These are phyloP conservation scores for Sanghuangporus baumii DNA, from an alignment of 1,284 basidiomycete genomes.

Conservation along the genomic window DNA sequence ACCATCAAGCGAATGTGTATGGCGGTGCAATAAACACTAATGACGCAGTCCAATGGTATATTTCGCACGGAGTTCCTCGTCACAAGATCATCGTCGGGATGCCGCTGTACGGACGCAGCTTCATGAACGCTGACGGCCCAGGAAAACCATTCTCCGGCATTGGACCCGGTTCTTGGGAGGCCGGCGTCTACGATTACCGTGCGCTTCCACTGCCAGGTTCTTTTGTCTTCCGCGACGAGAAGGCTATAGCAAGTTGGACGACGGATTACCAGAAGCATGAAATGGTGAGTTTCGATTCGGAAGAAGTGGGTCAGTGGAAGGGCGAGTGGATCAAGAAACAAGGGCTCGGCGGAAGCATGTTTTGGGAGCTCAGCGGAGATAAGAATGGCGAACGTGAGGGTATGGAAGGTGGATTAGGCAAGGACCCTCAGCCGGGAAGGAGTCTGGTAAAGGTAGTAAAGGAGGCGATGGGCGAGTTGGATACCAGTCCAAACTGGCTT, in stretches of 20 bases:
- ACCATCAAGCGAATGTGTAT: slow-evolving; percentile 88
- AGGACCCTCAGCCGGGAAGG: slow-evolving; percentile 51
- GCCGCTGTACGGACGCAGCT: slow-evolving; percentile 89
- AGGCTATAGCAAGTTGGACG: slow-evolving; percentile 63
- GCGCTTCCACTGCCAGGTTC: slow-evolving; percentile 69
- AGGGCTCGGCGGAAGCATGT: slow-evolving; percentile 78
- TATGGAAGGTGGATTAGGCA: slow-evolving; percentile 65
- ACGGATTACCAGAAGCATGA: slow-evolving; percentile 65
- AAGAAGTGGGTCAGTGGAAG: slow-evolving; percentile 63
- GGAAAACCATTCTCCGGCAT: slow-evolving; percentile 74
- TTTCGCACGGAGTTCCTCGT: slow-evolving; percentile 62
- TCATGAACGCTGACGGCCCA: slow-evolving; percentile 81
- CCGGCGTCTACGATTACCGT: slow-evolving; percentile 79
- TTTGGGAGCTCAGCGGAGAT: slow-evolving; percentile 81
- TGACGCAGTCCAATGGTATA: slow-evolving; percentile 73
- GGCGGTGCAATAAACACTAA: slow-evolving; percentile 61
- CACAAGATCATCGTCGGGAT: slow-evolving; percentile 86
- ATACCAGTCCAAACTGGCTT: slow-evolving; percentile 64
- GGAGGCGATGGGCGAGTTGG: slow-evolving; percentile 69
- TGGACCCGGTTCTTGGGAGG: slow-evolving; percentile 71
- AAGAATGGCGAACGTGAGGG: slow-evolving; percentile 60
- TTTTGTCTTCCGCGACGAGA: slow-evolving; percentile 52
- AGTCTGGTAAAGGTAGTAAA: slow-evolving; percentile 68
- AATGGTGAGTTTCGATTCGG: slow-evolving; percentile 78
- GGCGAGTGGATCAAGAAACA: slow-evolving; percentile 69